Evolutionary conservation across 441 rosid species (phyloP).

Genomic region (Eugenia klotzschiana): DNA sequence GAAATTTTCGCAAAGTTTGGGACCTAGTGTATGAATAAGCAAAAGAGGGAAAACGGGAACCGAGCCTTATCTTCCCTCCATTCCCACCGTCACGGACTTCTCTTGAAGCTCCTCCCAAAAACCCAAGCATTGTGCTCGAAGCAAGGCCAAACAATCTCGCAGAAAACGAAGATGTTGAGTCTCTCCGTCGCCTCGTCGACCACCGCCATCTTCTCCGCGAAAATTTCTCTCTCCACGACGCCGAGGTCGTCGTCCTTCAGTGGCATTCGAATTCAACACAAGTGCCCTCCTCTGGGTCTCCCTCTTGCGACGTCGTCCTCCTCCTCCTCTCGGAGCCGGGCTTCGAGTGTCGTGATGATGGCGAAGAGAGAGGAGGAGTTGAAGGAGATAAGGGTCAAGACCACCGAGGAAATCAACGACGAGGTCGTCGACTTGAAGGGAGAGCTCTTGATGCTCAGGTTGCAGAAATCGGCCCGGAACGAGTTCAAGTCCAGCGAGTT

Average conservation of each 20-base stretch:
- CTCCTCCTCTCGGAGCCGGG: constrained; percentile 8
- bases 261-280: constrained; percentile 31
- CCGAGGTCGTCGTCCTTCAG: constrained; percentile 35
- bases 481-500: constrained; percentile 92
- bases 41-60: background rate
- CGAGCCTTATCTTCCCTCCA: background rate
- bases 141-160: background rate
- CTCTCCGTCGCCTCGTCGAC: constrained; percentile 34
- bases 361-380: constrained; percentile 68
- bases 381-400: constrained; percentile 58
- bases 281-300: constrained; percentile 10
- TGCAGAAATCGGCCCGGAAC: constrained; percentile 63
- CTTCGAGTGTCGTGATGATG: constrained; percentile 49
- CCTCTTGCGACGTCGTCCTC: background rate
- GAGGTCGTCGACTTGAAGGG: constrained; percentile 82
- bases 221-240: constrained; percentile 2
- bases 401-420: constrained; percentile 64
- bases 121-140: background rate
- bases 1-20: background rate
- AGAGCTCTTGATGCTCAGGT: constrained; percentile 83
- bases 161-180: constrained; percentile 28
- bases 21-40: background rate
- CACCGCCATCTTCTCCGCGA: constrained; percentile 16
- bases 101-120: background rate
- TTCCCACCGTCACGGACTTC: background rate